Evolutionary conservation across 2,329 filamentous ascomycete species (phyloP).

Genomic region (Aspergillus fischeri): DNA sequence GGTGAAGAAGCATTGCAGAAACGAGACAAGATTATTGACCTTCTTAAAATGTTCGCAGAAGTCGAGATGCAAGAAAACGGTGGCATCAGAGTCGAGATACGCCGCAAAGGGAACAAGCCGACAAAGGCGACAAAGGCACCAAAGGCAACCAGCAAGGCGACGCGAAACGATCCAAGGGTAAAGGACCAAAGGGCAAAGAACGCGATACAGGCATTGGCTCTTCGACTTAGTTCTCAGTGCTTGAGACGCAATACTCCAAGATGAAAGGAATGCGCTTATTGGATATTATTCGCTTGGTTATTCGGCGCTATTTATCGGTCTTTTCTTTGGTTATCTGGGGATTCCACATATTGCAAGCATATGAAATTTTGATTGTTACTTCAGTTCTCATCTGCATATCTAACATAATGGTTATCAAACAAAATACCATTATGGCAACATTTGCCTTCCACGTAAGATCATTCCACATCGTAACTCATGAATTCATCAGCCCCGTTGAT

Average conservation of each 20-base stretch:
- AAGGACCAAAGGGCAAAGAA: background rate
- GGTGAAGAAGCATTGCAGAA: conserved; percentile 15
- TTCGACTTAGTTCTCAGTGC: too few species aligned
- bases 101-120: conserved; percentile 1
- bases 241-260: too few species aligned
- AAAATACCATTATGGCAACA: background rate
- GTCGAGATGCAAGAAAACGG: conserved; percentile 9
- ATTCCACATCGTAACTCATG: background rate
- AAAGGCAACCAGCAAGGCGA: background rate
- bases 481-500: background rate
- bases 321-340: background rate
- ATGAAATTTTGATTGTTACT: background rate
- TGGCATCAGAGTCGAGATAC: background rate
- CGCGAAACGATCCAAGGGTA: background rate
- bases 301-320: background rate
- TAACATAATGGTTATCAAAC: background rate
- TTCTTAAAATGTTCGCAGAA: conserved; percentile 26
- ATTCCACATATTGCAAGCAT: background rate
- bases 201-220: too few species aligned
- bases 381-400: background rate
- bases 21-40: conserved; percentile 11
- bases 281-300: background rate
- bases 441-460: background rate
- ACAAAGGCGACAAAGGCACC: background rate
- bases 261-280: too few species aligned